Base-by-base conservation (phyloP, 2,329 filamentous ascomycete species). In the Emergomyces pasteurianus region DNA sequence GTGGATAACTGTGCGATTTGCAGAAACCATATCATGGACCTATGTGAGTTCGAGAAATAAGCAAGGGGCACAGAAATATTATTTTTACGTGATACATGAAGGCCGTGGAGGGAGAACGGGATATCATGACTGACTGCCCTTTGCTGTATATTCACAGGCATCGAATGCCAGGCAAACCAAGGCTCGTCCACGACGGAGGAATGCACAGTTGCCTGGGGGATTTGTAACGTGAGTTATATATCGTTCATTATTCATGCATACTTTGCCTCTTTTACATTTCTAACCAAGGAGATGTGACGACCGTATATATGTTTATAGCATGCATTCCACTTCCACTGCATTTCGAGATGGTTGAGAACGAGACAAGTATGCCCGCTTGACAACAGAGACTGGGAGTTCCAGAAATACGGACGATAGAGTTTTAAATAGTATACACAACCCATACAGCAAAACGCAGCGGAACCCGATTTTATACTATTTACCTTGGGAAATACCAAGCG, bases 1-100 rank as follows among this genome's bases (percentile, higher is more conserved):
- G 94, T 99, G 63, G 94, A 99, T 78, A 99, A 99, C 82, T 99
- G 94, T 74, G 94, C 94, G 70, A 99, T 99, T 73, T 99, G 94
- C 81, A 85, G 94, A 73, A 99, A 99, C 75, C 94, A 99, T 75
- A 99, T 99, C 76, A 99, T 99, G 94, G 94, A 99, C 75, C 82
- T 99, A 34, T 99, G 94, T 91, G 79, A 68, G 86, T 75, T 49
- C 16, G 43, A 36, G 31, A 9, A 23, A 47, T 3, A 26, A 40
- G 40, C 50, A 28, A 38, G 46, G 46, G 23, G 54, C 12, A n/a
- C 12, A n/a, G 34, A 55, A 55, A 26, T 40, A 40, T 47, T 6
- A 46, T 46, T 47, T 14, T 36, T 16, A 21, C 3, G 9, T 3
- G 46, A 47, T 47, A 21, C 21, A 14, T 26, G 46, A 23, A 1